phyloP scores from a whole-genome alignment of 371 early-diverging fungal genomes.

The Umbelopsis sp. region DNA sequence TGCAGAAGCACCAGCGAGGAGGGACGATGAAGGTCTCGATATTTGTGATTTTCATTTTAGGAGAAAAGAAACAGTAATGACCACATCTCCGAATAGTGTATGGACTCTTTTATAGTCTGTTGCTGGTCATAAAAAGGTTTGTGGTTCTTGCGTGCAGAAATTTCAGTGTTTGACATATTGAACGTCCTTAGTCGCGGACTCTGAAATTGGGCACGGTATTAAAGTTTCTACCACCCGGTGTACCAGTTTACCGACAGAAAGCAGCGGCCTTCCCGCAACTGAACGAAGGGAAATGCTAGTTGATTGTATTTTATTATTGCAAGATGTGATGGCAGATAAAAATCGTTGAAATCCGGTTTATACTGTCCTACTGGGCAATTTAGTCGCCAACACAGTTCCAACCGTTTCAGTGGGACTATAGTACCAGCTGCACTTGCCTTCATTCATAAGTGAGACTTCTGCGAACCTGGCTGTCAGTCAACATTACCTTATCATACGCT shows the following conservation, averaged over 20 bases:
- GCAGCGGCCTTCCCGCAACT: background rate
- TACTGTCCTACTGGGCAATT: too few species aligned
- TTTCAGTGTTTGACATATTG: background rate
- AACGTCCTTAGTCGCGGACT: background rate
- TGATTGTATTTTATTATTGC: too few species aligned
- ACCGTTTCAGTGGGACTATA: too few species aligned
- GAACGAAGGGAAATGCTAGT: background rate
- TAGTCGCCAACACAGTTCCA: too few species aligned
- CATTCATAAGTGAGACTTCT: too few species aligned
- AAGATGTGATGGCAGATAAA: too few species aligned
- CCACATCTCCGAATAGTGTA: background rate
- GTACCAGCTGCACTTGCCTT: too few species aligned
- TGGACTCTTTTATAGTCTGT: background rate
- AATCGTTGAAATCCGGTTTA: too few species aligned
- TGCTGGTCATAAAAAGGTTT: background rate
- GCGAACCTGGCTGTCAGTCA: too few species aligned
- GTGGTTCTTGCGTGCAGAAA: slow-evolving; percentile 5
- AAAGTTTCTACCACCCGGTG: too few species aligned
- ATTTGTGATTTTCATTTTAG: slow-evolving; percentile 18
- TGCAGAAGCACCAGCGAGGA: slow-evolving; percentile 17
- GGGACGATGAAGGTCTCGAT: slow-evolving; percentile 18
- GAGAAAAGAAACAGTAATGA: background rate
- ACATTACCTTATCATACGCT: too few species aligned
- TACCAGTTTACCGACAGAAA: background rate
- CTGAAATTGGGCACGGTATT: background rate